Conservation (phyloP, 225 moss, liverwort and hornwort species). For the Sphagnum tenellum region DNA sequence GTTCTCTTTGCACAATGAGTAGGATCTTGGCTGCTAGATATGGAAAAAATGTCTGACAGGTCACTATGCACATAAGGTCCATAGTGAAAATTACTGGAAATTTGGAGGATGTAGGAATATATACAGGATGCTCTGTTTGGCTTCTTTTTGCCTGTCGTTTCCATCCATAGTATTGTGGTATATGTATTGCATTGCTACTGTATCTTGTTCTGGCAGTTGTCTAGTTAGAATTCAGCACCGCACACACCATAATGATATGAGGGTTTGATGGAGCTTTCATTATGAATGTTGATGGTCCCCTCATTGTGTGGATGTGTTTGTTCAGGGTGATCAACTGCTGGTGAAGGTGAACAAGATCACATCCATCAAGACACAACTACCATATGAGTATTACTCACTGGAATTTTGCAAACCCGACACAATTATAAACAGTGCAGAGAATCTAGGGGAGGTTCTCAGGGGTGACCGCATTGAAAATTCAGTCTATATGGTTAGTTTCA, state of each 20-base stretch:
- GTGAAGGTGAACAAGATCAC: slow-evolving; percentile 96
- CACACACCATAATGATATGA: not conserved
- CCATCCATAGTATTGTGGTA: too few relatives aligned
- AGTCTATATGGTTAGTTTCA: slow-evolving; percentile 45
- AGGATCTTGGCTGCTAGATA: too few relatives aligned
- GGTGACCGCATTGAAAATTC: slow-evolving; percentile 98
- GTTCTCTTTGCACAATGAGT: too few relatives aligned
- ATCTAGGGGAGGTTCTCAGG: slow-evolving; percentile 89
- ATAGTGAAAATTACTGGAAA: too few relatives aligned
- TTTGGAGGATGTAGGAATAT: too few relatives aligned
- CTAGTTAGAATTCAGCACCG: too few relatives aligned
- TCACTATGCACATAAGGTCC: too few relatives aligned
- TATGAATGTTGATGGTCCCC: not conserved
- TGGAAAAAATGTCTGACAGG: too few relatives aligned
- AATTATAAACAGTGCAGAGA: slow-evolving; percentile 71
- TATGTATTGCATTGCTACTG: too few relatives aligned
- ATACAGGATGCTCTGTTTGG: too few relatives aligned
- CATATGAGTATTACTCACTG: slow-evolving; percentile 89
- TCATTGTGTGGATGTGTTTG: slow-evolving; percentile 1
- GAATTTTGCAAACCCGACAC: slow-evolving; percentile 60
- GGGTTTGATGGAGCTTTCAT: not conserved
- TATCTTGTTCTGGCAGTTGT: not conserved
- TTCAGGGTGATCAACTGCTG: slow-evolving; percentile 30
- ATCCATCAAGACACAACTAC: slow-evolving; percentile 83
- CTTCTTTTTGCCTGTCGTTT: too few relatives aligned